Percentiles rank a stretch among this genome's conserved stretches.
phyloP scores from a whole-genome alignment of 2,329 filamentous ascomycete species.

The Pseudopithomyces chartarum region DNA sequence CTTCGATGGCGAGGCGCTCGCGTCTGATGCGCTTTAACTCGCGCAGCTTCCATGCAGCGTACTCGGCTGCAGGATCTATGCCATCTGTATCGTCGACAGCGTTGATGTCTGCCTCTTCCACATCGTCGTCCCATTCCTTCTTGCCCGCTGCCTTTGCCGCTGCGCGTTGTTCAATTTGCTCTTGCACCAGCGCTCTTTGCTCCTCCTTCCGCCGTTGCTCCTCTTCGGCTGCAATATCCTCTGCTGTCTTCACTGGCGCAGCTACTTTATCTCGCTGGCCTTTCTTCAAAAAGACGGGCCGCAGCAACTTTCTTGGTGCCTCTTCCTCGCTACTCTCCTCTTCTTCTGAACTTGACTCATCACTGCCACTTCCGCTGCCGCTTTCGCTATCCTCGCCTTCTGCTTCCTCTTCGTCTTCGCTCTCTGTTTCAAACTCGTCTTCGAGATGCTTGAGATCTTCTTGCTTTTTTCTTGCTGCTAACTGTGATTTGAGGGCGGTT shows the following conservation, averaged over 20 bases:
- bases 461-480: conserved; percentile 46
- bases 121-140: conserved; percentile 80
- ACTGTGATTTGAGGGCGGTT: conserved; percentile 48
- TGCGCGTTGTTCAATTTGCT: conserved; percentile 82
- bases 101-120: conserved; percentile 68
- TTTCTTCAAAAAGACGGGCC: conserved; percentile 72
- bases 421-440: conserved; percentile 66
- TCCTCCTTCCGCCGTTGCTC: conserved; percentile 68
- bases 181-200: conserved; percentile 80
- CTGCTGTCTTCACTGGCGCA: conserved; percentile 39
- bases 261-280: conserved; percentile 56
- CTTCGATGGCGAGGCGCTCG: conserved; percentile 82
- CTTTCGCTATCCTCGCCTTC: conserved; percentile 22
- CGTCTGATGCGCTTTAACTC: conserved; percentile 89
- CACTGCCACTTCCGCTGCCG: conserved; percentile 18
- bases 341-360: conserved; percentile 48
- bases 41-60: conserved; percentile 90
- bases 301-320: conserved; percentile 60
- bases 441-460: conserved; percentile 45
- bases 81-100: conserved; percentile 90
- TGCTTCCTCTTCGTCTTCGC: conserved; percentile 34
- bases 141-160: conserved; percentile 75
- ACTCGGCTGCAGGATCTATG: conserved; percentile 83
- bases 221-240: conserved; percentile 54
- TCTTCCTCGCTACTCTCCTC: conserved; percentile 66